These are phyloP conservation scores for Saccharomycopsis sp. DNA, from an alignment of 805 yeast genomes.

Conservation along the genomic window DNA sequence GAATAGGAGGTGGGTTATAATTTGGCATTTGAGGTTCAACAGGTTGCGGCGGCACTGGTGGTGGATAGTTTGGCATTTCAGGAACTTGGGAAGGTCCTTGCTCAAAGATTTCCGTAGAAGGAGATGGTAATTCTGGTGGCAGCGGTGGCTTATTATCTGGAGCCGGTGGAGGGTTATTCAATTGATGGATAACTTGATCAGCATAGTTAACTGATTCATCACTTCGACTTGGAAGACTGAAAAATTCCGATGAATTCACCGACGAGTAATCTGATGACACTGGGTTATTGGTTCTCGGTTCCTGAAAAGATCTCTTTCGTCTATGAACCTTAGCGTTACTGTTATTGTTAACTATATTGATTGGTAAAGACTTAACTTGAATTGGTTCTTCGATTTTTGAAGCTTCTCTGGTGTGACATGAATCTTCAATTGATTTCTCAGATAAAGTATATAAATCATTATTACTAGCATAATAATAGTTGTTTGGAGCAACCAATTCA, in stretches of 20 bases:
- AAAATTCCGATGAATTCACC: slow-evolving; percentile 12
- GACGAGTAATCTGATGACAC: slow-evolving; percentile 15
- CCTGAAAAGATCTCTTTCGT: not conserved
- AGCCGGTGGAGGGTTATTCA: too few species aligned
- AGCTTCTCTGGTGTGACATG: slow-evolving; percentile 9
- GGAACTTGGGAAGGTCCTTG: not conserved
- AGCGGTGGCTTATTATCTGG: not conserved
- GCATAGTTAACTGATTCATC: slow-evolving; percentile 2
- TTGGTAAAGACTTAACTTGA: slow-evolving; percentile 1
- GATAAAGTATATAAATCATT: slow-evolving; percentile 17
- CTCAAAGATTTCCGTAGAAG: not conserved
- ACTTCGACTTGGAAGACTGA: slow-evolving; percentile 12
- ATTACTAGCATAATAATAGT: slow-evolving; percentile 5
- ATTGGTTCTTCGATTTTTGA: not conserved
- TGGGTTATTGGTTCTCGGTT: slow-evolving; percentile 5
- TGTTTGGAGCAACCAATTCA: not conserved
- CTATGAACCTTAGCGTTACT: not conserved
- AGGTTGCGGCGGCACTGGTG: slow-evolving; percentile 1
- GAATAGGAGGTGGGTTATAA: slow-evolving; percentile 2
- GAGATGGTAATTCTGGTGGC: not conserved
- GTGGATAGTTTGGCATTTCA: not conserved
- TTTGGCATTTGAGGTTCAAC: not conserved
- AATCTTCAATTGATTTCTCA: slow-evolving; percentile 18
- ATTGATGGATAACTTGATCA: not conserved
- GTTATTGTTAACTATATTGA: not conserved